Percentiles rank a stretch among this genome's conserved stretches.
phyloP scores from a whole-genome alignment of 352 stramenopile genomes.

The Pythium apleroticum region DNA sequence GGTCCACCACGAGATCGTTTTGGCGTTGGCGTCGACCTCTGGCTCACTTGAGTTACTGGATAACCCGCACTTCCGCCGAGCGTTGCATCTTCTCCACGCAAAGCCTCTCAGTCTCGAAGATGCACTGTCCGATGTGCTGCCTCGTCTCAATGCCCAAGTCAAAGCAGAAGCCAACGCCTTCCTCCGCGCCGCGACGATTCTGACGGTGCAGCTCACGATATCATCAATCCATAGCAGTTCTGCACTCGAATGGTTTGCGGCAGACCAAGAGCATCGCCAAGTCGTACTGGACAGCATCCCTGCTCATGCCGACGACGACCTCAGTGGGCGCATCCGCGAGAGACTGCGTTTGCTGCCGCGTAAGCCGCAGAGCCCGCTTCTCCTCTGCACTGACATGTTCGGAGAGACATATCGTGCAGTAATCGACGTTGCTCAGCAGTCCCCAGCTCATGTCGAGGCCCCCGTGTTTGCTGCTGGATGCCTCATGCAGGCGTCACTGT shows the following conservation, averaged over 20 bases:
- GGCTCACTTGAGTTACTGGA: slow-evolving; percentile 23
- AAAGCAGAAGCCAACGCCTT: slow-evolving; percentile 17
- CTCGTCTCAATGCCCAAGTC: slow-evolving; percentile 16
- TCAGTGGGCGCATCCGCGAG: slow-evolving; percentile 13
- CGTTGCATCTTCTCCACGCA: slow-evolving; percentile 28
- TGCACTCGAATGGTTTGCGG: slow-evolving; percentile 27
- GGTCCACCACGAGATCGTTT: slow-evolving; percentile 30
- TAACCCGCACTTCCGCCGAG: slow-evolving; percentile 29
- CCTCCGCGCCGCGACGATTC: slow-evolving; percentile 11
- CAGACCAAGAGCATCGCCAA: slow-evolving; percentile 35
- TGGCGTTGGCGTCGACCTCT: slow-evolving; percentile 28
- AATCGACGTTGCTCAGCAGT: neutral
- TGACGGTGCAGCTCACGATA: slow-evolving; percentile 21
- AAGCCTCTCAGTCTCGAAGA: slow-evolving; percentile 7
- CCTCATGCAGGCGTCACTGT: slow-evolving; percentile 32
- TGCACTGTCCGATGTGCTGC: slow-evolving; percentile 17
- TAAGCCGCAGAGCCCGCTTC: slow-evolving; percentile 20
- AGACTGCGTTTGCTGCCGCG: slow-evolving; percentile 21
- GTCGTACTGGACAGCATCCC: slow-evolving; percentile 22
- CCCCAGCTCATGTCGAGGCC: neutral
- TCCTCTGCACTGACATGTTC: slow-evolving; percentile 39
- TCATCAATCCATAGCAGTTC: neutral
- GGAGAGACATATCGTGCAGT: slow-evolving; percentile 4
- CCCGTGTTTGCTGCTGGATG: slow-evolving; percentile 26
- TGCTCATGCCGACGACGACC: slow-evolving; percentile 11